These are phyloP conservation scores for Verticillium albo-atrum DNA, from an alignment of 2,329 filamentous ascomycete species.

Conservation along the genomic window DNA sequence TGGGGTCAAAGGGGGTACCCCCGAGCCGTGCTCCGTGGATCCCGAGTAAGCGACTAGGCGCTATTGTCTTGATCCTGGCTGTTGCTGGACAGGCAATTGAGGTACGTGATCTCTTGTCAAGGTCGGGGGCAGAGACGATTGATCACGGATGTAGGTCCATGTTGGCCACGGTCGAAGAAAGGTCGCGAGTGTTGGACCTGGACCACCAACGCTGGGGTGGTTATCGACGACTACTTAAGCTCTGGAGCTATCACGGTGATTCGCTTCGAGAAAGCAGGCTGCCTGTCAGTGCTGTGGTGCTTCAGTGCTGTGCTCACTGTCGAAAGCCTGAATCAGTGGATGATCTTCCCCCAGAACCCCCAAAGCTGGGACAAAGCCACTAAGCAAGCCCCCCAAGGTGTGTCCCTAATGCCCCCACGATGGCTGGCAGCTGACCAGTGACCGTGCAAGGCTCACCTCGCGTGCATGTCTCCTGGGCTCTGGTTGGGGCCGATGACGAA, in stretches of 20 bases:
- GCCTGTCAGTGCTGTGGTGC: no score
- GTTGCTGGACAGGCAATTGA: background rate
- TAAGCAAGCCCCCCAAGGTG: background rate
- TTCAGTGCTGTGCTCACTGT: background rate
- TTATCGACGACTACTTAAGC: no score
- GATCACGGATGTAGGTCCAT: no score
- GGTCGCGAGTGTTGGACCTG: no score
- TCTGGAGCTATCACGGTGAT: background rate
- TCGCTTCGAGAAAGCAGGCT: background rate
- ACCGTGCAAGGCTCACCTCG: background rate
- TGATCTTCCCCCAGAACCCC: background rate
- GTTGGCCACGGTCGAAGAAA: no score
- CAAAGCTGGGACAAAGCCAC: background rate
- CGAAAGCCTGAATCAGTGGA: background rate
- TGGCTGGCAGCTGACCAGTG: background rate
- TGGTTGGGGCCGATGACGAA: background rate
- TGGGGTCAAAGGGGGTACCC: background rate
- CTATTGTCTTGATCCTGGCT: background rate
- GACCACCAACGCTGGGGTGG: no score
- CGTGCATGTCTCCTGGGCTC: background rate
- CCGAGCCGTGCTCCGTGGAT: background rate
- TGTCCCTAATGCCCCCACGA: background rate
- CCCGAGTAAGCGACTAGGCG: background rate
- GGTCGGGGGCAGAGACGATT: no score
- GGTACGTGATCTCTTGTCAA: no score